Conservation (phyloP, 2,329 filamentous ascomycete genomes). For the Dothidotthia symphoricarpi region DNA sequence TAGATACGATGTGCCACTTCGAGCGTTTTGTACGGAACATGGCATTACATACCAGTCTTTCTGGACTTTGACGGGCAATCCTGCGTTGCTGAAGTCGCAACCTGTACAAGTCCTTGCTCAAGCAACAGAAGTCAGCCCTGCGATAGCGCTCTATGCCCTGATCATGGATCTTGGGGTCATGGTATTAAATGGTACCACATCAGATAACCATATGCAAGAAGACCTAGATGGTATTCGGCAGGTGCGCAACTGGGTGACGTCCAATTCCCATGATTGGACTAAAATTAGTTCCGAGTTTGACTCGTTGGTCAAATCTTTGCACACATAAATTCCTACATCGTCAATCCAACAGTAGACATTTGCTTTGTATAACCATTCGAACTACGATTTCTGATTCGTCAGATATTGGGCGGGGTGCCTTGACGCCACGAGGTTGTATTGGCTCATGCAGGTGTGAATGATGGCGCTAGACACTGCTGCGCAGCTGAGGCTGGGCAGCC, state of each 20-base stretch:
- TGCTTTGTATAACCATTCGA: too few relatives aligned
- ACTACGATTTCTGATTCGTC: too few relatives aligned
- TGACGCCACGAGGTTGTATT: too few relatives aligned
- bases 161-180: constrained; percentile 54
- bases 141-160: constrained; percentile 57
- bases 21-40: constrained; percentile 55
- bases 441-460: too few relatives aligned
- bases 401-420: too few relatives aligned
- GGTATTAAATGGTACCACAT: constrained; percentile 59
- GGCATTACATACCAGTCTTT: constrained; percentile 59
- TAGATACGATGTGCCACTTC: constrained; percentile 59
- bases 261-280: constrained; percentile 52
- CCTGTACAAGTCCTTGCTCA: constrained; percentile 54
- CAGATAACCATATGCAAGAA: constrained; percentile 51
- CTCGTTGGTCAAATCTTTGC: not conserved
- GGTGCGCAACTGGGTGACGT: constrained; percentile 46
- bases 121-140: constrained; percentile 42
- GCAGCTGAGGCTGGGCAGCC: too few relatives aligned
- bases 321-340: too few relatives aligned
- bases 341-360: too few relatives aligned
- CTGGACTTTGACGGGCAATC: constrained; percentile 62
- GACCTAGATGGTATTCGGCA: constrained; percentile 50
- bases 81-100: constrained; percentile 47
- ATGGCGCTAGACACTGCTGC: too few relatives aligned
- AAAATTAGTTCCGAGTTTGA: constrained; percentile 28